Conservation (phyloP, 2,329 filamentous ascomycete genomes). For the Aspergillus spinulosporus region DNA sequence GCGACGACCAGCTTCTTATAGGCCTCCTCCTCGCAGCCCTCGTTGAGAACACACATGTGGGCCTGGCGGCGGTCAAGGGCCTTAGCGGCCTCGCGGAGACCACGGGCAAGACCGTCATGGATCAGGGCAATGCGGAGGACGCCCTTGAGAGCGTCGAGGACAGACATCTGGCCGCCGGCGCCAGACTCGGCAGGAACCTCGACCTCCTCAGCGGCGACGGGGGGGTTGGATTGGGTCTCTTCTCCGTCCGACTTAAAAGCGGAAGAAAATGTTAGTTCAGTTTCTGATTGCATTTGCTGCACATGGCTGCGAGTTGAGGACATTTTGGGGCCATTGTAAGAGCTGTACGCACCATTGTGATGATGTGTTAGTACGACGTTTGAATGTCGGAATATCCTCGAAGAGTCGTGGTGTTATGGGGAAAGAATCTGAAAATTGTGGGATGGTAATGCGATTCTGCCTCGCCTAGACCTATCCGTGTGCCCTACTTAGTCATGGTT, state of each 20-base stretch:
- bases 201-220: slow-evolving; percentile 77
- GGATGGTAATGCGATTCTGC: slow-evolving; percentile 25
- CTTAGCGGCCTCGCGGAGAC: slow-evolving; percentile 98
- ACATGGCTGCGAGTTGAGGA: neutral
- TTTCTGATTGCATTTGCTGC: neutral
- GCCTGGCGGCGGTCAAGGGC: slow-evolving; percentile 97
- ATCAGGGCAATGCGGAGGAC: slow-evolving; percentile 98
- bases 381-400: slow-evolving; percentile 55
- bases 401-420: slow-evolving; percentile 43
- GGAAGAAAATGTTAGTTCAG: neutral
- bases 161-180: slow-evolving; percentile 75
- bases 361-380: slow-evolving; percentile 31
- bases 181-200: slow-evolving; percentile 90
- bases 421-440: slow-evolving; percentile 27
- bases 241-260: slow-evolving; percentile 93
- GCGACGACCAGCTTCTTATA: slow-evolving; percentile 99
- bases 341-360: slow-evolving; percentile 48
- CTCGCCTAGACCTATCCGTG: slow-evolving; percentile 31
- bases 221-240: slow-evolving; percentile 78
- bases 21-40: slow-evolving; percentile 99
- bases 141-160: slow-evolving; percentile 97
- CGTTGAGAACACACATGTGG: slow-evolving; percentile 99
- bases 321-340: neutral
- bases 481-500: slow-evolving; percentile 25
- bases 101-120: slow-evolving; percentile 98